Evolutionary conservation across 116 monocot species (phyloP), one percentile per base, ranked within the genome.

Genomic region (Thalassia testudinum): DNA sequence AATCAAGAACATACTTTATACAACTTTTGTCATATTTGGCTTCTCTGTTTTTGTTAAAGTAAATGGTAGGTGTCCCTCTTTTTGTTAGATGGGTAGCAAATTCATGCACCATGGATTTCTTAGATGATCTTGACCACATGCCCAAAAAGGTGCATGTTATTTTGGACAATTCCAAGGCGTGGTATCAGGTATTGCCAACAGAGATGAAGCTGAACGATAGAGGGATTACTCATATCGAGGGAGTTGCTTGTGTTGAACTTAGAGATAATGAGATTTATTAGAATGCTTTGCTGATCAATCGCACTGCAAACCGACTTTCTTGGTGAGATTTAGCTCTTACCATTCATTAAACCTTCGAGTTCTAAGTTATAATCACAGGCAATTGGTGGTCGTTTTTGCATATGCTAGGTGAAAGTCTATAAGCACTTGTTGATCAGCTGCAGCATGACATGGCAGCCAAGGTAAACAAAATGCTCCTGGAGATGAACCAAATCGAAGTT

Each of bases 31-130:
- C n/a, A n/a, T n/a, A n/a, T n/a, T n/a, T n/a, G n/a, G n/a, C n/a
- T n/a, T n/a, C n/a, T n/a, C n/a, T n/a, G n/a, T n/a, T n/a, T n/a
- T n/a, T n/a, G n/a, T n/a, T n/a, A n/a, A n/a, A n/a, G n/a, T n/a
- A n/a, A n/a, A n/a, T n/a, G n/a, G n/a, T n/a, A n/a, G n/a, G n/a
- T n/a, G n/a, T n/a, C n/a, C n/a, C n/a, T n/a, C n/a, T n/a, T n/a
- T n/a, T n/a, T n/a, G n/a, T n/a, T n/a, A 93, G 93, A 53, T 93
- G 93, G 93, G 71, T 73, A 47, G 73, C 67, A 54, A 83, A 50
- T 81, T 93, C 87, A 62, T 93, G 93, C 76, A 51, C 83, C 6
- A 87, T 93, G 93, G 81, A 83, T 21, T 80, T 87, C 44, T 62
- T 93, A 55, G 87, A 93, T 74, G 93, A 93, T 78, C 27, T 84